Percentiles rank a stretch among this genome's conserved stretches.
Conservation (phyloP, 768 basidiomycete species). For the Mycena vitilis region DNA sequence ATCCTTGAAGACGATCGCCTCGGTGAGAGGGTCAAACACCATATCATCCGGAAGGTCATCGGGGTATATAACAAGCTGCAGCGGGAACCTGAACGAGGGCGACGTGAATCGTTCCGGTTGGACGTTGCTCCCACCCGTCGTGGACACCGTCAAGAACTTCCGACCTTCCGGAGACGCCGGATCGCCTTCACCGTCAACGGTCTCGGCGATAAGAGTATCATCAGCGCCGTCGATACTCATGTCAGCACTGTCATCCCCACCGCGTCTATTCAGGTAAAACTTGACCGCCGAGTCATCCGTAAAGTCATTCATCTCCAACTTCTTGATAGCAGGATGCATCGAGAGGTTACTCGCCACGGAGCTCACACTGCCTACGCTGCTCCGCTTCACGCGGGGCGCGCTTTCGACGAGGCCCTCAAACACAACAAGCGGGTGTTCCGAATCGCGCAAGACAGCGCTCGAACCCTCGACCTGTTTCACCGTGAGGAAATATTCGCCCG, state of each 20-base stretch:
- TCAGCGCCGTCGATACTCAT: constrained; percentile 57
- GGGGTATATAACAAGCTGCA: constrained; percentile 89
- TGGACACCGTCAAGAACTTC: constrained; percentile 57
- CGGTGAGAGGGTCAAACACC: constrained; percentile 92
- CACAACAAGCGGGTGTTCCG: constrained; percentile 87
- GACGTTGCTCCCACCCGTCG: constrained; percentile 55
- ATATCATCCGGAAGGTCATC: constrained; percentile 95
- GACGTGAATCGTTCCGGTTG: constrained; percentile 82
- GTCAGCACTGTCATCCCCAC: constrained; percentile 50
- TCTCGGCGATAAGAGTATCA: constrained; percentile 55
- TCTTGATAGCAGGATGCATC: constrained; percentile 95
- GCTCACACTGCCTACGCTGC: constrained; percentile 93
- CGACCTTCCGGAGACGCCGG: constrained; percentile 31
- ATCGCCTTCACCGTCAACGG: constrained; percentile 43
- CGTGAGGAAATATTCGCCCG: constrained; percentile 82
- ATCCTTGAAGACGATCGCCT: constrained; percentile 91
- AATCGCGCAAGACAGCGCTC: constrained; percentile 74
- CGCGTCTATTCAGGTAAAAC: constrained; percentile 87
- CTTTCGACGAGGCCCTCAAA: constrained; percentile 89
- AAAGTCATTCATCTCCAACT: constrained; percentile 96
- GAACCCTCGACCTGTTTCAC: constrained; percentile 94
- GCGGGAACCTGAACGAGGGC: constrained; percentile 84
- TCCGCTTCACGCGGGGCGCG: constrained; percentile 89
- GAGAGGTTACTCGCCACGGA: constrained; percentile 93
- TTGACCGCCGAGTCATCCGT: constrained; percentile 97